A percentile compares a stretch with the other conserved stretches of the same genome.
These are phyloP conservation scores for Citrus inodora DNA, from an alignment of 345 rosid species.

Conservation along the genomic window DNA sequence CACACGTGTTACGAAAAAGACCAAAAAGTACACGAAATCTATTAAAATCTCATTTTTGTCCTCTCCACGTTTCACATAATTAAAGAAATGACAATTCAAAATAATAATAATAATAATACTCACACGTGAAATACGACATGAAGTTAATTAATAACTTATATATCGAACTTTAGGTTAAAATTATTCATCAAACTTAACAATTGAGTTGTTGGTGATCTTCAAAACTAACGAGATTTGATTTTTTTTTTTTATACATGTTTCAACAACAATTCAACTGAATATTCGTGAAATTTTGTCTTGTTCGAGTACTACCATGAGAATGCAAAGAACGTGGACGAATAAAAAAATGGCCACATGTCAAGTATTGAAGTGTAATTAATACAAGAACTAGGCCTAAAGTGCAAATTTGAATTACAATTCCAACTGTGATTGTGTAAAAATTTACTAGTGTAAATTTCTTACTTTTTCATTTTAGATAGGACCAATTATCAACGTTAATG, in stretches of 20 bases:
- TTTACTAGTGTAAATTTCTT: background rate
- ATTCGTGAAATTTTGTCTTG: background rate
- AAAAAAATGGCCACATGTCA: background rate
- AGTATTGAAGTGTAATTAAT: background rate
- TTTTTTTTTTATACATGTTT: no score
- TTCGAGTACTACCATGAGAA: background rate
- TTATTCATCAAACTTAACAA: background rate
- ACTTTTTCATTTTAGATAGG: background rate
- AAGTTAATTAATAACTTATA: background rate
- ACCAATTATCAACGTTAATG: background rate
- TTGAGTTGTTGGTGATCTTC: background rate
- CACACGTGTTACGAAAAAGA: background rate
- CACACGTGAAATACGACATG: background rate
- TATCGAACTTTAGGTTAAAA: background rate
- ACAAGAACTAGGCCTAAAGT: no score
- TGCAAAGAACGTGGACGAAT: background rate
- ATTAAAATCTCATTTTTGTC: background rate
- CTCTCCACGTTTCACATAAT: background rate
- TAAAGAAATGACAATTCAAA: background rate
- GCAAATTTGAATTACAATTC: no score
- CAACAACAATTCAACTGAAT: background rate
- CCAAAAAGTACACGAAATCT: background rate
- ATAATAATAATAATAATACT: no score
- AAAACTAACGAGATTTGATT: background rate
- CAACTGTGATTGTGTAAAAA: background rate